phyloP scores from a whole-genome alignment of 2,329 filamentous ascomycete species.

The Cytospora piceae region DNA sequence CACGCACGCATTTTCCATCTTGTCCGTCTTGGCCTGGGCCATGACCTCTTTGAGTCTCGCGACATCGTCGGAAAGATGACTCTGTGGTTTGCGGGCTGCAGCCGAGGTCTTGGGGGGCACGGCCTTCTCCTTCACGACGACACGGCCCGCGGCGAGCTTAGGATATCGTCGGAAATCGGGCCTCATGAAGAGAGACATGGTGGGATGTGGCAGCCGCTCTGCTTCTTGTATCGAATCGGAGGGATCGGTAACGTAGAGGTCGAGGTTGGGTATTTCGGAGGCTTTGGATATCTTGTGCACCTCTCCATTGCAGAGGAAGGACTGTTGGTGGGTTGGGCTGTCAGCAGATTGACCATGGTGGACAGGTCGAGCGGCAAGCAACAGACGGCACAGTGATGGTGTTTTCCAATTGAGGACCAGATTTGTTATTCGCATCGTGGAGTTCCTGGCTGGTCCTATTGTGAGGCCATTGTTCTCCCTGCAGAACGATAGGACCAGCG shows the following conservation, averaged over 20 bases:
- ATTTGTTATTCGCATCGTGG: not conserved
- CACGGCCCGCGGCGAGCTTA: constrained; percentile 32
- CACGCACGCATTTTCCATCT: constrained; percentile 49
- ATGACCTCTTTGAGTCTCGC: constrained; percentile 53
- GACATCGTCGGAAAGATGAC: constrained; percentile 49
- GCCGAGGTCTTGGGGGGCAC: constrained; percentile 33
- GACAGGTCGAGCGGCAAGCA: not conserved
- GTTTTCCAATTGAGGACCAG: constrained; percentile 1
- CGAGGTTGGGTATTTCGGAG: constrained; percentile 53
- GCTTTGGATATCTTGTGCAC: constrained; percentile 40
- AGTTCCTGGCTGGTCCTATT: not conserved
- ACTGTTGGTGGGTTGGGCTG: constrained; percentile 42
- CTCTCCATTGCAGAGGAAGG: constrained; percentile 51
- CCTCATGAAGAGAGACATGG: constrained; percentile 55
- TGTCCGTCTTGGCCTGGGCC: constrained; percentile 49
- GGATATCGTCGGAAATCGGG: constrained; percentile 35
- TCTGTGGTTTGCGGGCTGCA: constrained; percentile 36
- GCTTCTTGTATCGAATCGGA: constrained; percentile 51
- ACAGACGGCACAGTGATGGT: not conserved
- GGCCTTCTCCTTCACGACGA: constrained; percentile 27
- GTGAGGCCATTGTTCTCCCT: constrained; percentile 28
- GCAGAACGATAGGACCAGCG: constrained; percentile 25
- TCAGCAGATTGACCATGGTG: constrained; percentile 7
- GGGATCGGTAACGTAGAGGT: constrained; percentile 60
- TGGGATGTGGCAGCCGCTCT: constrained; percentile 52